Base-by-base conservation (phyloP, 192 early-diverging fungal species). In the Mortierella alpina region DNA sequence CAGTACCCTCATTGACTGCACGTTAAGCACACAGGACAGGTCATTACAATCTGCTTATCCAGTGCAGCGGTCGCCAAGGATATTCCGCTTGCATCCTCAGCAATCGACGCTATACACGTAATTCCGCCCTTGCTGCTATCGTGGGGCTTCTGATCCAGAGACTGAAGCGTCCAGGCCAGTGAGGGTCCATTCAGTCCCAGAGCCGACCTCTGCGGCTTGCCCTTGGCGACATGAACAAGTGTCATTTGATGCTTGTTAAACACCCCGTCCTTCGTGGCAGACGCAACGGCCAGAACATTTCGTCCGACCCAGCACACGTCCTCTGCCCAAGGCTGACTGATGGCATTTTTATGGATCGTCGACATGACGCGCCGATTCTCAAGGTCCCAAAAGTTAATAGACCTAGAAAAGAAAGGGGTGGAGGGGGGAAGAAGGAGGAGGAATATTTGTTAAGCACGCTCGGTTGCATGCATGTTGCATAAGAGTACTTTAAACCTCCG, bases 21-120 rank as follows among this genome's bases (percentile, higher is more conserved):
- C 15, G 17, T 18, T n/a, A 41, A 23, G 6, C 1, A 17, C 17
- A 52, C n/a, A n/a, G n/a, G n/a, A n/a, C n/a, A 60, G 14, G 59
- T 70, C 31, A 31, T 72, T 68, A 80, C 77, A 41, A 80, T 68
- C n/a, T 72, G 69, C 54, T 80, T 80, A 14, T 80, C 77, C 65
- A 68, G 7, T 3, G 56, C 77, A 4, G 70, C 77, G 2, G 77
- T 68, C 6, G 66, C 77, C 14, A 80, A 5, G 17, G 64, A 62
- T 41, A 80, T 52, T 0, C 65, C 70, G 15, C 49, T 57, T 5
- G 23, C 17, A 39, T 68, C 54, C 2, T 80, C 58, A 5, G 17
- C n/a, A 31, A 80, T 14, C 3, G 65, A 49, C 6, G 68, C n/a
- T 18, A 80, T 60, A 42, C 77, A 80, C 65, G 56, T 18, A 40